phyloP scores from a whole-genome alignment of 495 filamentous ascomycete species.

The Pseudotulostoma volvatum region DNA sequence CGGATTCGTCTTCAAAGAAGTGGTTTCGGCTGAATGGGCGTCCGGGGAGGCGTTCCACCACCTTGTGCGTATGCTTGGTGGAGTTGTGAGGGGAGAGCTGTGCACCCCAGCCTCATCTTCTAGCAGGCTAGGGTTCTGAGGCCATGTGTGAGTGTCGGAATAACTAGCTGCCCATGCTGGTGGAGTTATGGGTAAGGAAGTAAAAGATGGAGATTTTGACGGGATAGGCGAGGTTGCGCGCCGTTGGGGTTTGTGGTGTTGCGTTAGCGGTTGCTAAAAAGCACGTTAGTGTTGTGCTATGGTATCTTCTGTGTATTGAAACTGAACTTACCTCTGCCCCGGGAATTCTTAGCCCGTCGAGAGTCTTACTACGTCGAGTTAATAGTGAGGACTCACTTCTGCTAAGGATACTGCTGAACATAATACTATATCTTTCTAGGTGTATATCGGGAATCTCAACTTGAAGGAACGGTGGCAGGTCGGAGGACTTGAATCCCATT shows the following conservation, averaged over 20 bases:
- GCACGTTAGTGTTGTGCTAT: conserved; percentile 1
- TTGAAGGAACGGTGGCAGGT: conserved; percentile 31
- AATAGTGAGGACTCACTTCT: conserved; percentile 34
- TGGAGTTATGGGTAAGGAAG: conserved; percentile 43
- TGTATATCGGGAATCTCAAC: conserved; percentile 68
- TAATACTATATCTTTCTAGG: conserved; percentile 84
- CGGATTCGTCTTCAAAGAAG: no score
- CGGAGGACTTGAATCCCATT: conserved; percentile 4
- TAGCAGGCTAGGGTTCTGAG: no score
- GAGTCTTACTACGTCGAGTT: conserved; percentile 49
- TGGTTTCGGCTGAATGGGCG: no score
- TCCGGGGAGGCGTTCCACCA: no score
- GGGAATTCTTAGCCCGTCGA: conserved; percentile 42
- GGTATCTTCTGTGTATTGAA: not conserved
- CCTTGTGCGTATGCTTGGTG: no score
- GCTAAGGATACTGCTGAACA: conserved; percentile 68
- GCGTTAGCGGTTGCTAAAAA: conserved; percentile 1
- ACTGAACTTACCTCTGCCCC: conserved; percentile 18
- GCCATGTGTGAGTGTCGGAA: no score
- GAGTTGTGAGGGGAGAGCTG: no score
- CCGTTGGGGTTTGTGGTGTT: conserved; percentile 17
- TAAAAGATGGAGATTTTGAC: conserved; percentile 41
- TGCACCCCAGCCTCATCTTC: no score
- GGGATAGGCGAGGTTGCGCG: conserved; percentile 44
- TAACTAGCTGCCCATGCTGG: not conserved